phyloP scores from a whole-genome alignment of 2,329 filamentous ascomycete species.

The Colletotrichum endophyticum region DNA sequence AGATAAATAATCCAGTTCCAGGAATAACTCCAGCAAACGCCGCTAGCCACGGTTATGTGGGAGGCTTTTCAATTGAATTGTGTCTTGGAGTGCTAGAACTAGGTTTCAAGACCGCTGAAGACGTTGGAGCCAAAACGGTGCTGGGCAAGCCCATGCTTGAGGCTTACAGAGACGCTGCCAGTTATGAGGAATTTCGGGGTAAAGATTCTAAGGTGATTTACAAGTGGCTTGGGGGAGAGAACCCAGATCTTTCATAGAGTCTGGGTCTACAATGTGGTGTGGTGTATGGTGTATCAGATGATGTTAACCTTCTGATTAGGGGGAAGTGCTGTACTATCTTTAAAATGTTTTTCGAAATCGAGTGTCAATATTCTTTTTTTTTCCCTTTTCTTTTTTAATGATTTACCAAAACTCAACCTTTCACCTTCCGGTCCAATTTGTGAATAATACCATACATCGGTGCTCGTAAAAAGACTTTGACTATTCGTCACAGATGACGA shows the following conservation, averaged over 20 bases:
- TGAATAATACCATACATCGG: neutral
- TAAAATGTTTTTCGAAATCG: neutral
- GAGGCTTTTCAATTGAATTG: constrained; percentile 16
- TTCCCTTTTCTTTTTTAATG: neutral
- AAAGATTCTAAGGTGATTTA: neutral
- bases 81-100: constrained; percentile 18
- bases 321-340: neutral
- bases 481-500: neutral
- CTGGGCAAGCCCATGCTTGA: neutral
- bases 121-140: neutral
- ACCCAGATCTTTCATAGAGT: neutral
- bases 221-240: neutral
- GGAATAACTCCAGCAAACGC: neutral
- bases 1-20: neutral
- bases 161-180: neutral
- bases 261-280: neutral
- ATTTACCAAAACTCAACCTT: neutral
- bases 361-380: neutral
- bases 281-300: neutral
- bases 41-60: neutral
- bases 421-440: neutral
- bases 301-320: neutral
- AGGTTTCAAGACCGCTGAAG: neutral
- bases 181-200: neutral
- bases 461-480: neutral